Percentiles rank a stretch among this genome's conserved stretches.
Evolutionary conservation across 2,329 filamentous ascomycete genomes (phyloP).

Genomic region (Fusarium incarnatum): DNA sequence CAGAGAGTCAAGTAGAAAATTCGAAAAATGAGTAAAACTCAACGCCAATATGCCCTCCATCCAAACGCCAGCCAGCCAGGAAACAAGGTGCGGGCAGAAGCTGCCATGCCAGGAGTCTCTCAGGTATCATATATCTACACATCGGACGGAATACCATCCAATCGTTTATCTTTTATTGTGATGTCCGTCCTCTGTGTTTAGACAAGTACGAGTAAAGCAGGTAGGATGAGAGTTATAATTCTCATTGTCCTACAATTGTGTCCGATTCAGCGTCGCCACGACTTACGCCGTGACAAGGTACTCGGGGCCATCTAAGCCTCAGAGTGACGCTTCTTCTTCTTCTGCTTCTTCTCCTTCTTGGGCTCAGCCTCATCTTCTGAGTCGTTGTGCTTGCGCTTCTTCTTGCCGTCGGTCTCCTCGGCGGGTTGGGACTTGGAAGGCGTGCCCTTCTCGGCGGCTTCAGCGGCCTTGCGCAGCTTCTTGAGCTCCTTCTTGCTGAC

Average conservation of each 20-base stretch:
- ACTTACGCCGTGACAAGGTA: conserved; percentile 30
- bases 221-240: conserved; percentile 28
- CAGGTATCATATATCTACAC: conserved; percentile 53
- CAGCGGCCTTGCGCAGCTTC: conserved; percentile 73
- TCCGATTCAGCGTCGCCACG: conserved; percentile 40
- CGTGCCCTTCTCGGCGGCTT: conserved; percentile 61
- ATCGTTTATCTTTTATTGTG: conserved; percentile 39
- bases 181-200: conserved; percentile 43
- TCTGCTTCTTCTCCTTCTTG: conserved; percentile 70
- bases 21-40: conserved; percentile 46
- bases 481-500: conserved; percentile 82
- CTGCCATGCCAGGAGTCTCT: conserved; percentile 49
- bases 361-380: conserved; percentile 71
- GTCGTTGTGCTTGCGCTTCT: conserved; percentile 78
- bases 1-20: conserved; percentile 40
- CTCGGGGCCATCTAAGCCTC: conserved; percentile 46
- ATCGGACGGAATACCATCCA: conserved; percentile 42
- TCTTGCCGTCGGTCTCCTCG: conserved; percentile 56
- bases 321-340: conserved; percentile 61
- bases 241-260: conserved; percentile 29
- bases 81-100: conserved; percentile 46
- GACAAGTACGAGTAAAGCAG: conserved; percentile 47
- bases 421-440: conserved; percentile 58
- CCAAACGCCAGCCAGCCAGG: conserved; percentile 52
- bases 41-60: conserved; percentile 51